Conservation (phyloP, 1,284 basidiomycete genomes). For the Sanghuangporus baumii region DNA sequence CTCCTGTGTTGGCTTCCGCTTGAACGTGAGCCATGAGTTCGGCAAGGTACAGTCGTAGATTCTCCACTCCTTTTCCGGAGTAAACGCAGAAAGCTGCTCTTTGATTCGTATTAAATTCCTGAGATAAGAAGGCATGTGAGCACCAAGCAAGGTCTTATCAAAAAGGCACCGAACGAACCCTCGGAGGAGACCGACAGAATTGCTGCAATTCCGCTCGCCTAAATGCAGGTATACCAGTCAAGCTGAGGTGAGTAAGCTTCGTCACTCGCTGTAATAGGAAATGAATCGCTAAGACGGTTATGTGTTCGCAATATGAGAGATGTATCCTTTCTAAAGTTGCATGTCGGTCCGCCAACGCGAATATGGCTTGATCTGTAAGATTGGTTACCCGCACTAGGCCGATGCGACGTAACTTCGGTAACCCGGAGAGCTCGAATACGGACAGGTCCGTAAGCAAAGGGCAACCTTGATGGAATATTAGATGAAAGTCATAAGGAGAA, state of each 20-base stretch:
- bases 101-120: slow-evolving; percentile 93
- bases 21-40: slow-evolving; percentile 64
- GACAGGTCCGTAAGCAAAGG: slow-evolving; percentile 87
- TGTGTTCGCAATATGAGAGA: slow-evolving; percentile 95
- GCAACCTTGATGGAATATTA: slow-evolving; percentile 57
- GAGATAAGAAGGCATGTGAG: slow-evolving; percentile 1
- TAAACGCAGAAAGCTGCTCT: slow-evolving; percentile 96
- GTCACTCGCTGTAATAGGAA: slow-evolving; percentile 84
- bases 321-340: slow-evolving; percentile 93
- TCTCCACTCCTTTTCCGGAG: slow-evolving; percentile 85
- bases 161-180: slow-evolving; percentile 42
- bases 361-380: slow-evolving; percentile 91
- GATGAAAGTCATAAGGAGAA: neutral
- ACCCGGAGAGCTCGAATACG: slow-evolving; percentile 83
- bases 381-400: slow-evolving; percentile 92
- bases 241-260: slow-evolving; percentile 89
- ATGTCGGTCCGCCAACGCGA: slow-evolving; percentile 76
- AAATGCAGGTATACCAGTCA: slow-evolving; percentile 96
- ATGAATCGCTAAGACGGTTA: slow-evolving; percentile 88
- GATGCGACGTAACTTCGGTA: slow-evolving; percentile 90
- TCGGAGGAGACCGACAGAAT: slow-evolving; percentile 87
- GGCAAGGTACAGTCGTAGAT: slow-evolving; percentile 76
- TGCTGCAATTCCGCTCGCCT: slow-evolving; percentile 80
- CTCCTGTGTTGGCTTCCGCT: slow-evolving; percentile 31
- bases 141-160: neutral